Conservation (phyloP, 441 rosid genomes). For the Kokia cookei region DNA sequence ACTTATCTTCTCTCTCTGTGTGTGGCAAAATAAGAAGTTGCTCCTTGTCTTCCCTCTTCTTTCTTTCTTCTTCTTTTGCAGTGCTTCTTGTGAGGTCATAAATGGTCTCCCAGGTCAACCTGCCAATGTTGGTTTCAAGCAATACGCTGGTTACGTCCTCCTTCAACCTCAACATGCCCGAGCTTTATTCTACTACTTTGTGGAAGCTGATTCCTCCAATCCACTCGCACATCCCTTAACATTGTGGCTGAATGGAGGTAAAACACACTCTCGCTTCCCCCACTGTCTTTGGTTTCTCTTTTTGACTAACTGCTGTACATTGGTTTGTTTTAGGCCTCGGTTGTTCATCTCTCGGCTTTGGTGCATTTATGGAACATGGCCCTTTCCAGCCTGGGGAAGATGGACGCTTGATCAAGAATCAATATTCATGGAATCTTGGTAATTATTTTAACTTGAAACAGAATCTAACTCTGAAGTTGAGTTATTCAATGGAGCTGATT, state of each 20-base stretch:
- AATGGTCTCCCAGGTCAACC: constrained; percentile 23
- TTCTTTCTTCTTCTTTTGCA: neutral
- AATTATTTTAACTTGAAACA: neutral
- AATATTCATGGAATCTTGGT: constrained; percentile 33
- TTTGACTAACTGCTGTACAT: neutral
- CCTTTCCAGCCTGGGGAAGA: constrained; percentile 25
- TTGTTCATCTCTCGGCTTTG: constrained; percentile 36
- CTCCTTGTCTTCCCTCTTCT: neutral
- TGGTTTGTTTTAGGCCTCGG: constrained; percentile 21
- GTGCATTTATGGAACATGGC: constrained; percentile 32
- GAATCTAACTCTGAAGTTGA: neutral
- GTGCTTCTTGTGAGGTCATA: constrained; percentile 1
- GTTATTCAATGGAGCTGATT: constrained; percentile 3
- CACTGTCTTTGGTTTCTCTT: neutral
- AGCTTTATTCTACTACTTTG: constrained; percentile 26
- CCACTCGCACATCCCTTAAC: constrained; percentile 20
- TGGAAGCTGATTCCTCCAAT: constrained; percentile 15
- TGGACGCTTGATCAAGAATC: constrained; percentile 20
- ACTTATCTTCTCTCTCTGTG: neutral
- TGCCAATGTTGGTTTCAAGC: constrained; percentile 15
- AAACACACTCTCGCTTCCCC: neutral
- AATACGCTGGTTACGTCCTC: constrained; percentile 23
- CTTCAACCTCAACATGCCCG: constrained; percentile 12
- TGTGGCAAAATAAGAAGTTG: neutral
- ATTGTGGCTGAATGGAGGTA: constrained; percentile 38